Conservation (phyloP, 2,329 filamentous ascomycete species). For the Ophiostoma sp. region DNA sequence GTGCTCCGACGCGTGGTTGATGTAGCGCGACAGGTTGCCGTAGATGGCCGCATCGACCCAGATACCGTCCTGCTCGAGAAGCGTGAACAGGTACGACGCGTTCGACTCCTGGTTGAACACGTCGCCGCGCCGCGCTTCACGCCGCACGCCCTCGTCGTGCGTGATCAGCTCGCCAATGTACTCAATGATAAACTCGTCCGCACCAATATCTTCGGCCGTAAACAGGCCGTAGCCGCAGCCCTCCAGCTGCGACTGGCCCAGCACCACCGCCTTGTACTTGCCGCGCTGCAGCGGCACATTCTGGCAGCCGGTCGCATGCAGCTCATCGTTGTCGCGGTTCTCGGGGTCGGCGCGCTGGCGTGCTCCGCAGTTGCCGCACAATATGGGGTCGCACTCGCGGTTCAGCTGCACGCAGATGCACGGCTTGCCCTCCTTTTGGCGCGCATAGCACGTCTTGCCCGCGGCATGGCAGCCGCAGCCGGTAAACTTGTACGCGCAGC, state of each 20-base stretch:
- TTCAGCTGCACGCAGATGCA: slow-evolving; percentile 70
- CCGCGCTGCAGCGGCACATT: slow-evolving; percentile 69
- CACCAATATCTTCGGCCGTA: slow-evolving; percentile 59
- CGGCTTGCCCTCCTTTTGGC: slow-evolving; percentile 50
- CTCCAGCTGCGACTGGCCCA: slow-evolving; percentile 65
- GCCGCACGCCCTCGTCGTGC: slow-evolving; percentile 62
- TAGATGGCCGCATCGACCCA: slow-evolving; percentile 71
- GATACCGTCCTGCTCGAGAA: slow-evolving; percentile 55
- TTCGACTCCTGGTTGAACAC: slow-evolving; percentile 58
- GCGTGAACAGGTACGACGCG: slow-evolving; percentile 60
- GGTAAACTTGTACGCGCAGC: slow-evolving; percentile 59
- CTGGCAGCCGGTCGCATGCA: slow-evolving; percentile 58
- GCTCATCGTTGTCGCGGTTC: slow-evolving; percentile 55
- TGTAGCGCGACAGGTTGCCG: slow-evolving; percentile 76
- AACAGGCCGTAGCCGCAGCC: slow-evolving; percentile 71
- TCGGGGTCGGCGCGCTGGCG: slow-evolving; percentile 61
- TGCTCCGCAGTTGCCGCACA: slow-evolving; percentile 68
- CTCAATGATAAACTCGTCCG: slow-evolving; percentile 72
- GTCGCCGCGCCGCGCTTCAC: slow-evolving; percentile 56
- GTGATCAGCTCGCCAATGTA: slow-evolving; percentile 75
- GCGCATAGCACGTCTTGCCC: slow-evolving; percentile 55
- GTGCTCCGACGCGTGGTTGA: slow-evolving; percentile 65
- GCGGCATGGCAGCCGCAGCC: slow-evolving; percentile 57
- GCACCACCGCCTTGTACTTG: slow-evolving; percentile 57
- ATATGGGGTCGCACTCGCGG: slow-evolving; percentile 73